Base-by-base conservation (phyloP, 2,329 filamentous ascomycete genomes). In the Metarhizium sp. region DNA sequence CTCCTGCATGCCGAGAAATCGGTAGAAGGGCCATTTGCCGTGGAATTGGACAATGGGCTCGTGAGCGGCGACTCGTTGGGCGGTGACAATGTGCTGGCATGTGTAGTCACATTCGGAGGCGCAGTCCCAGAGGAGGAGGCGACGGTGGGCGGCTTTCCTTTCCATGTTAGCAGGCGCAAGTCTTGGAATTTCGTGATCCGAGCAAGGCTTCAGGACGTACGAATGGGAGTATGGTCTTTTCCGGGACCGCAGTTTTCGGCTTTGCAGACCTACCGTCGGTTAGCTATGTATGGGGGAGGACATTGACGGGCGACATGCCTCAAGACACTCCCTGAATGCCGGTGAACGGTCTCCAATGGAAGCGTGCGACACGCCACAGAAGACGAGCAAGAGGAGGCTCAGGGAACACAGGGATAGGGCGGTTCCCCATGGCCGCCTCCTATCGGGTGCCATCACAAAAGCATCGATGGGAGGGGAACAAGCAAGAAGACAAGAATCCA, bases 1-100 rank as follows among this genome's bases (percentile, higher is more conserved):
- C 75, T 99, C 94, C 74, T 99, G 94, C 76, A 96, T 87, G 69
- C 94, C 94, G 54, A 95, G 73, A 66, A 96, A 80, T 61, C 94
- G 88, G 70, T 86, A 78, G 74, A 99, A 99, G 43, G 94, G 94
- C 94, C 94, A 99, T 80, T 99, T 99, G 36, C 94, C 94, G 75
- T 99, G 91, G 77, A 92, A 99, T 74, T 99, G 94, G 55, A 92
- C 86, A 51, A 96, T 72, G 11, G 85, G 80, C 34, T 83, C 81
- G 58, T 83, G 80, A 59, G 80, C 76, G 30, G 81, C 75, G 61
- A 91, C 73, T 60, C 92, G 90, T 57, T 75, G 74, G 63, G 82
- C 73, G 55, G 94, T 97, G 58, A 95, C 79, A 69, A 96, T 87
- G 78, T 95, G 92, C 71, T 99, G 94, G 78, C 94, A 99, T 58